Base-by-base conservation (phyloP, 2,329 filamentous ascomycete species). In the Colletotrichum sp. region DNA sequence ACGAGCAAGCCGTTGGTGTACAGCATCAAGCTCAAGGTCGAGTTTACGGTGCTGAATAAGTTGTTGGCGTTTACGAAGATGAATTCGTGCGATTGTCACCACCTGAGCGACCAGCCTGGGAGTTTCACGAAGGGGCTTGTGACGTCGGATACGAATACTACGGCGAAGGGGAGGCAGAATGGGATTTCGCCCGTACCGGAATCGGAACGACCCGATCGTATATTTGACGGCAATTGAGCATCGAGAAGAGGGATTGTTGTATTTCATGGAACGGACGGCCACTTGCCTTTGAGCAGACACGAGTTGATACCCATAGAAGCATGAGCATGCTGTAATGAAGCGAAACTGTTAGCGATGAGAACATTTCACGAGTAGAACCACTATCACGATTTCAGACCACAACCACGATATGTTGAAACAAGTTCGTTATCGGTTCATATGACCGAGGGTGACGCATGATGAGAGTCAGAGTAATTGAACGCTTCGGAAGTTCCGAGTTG, bases 1-100 rank as follows among this genome's bases (percentile, higher is more conserved):
- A 77, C 71, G 15, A 75, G 72, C 71, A 78, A 78, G 58, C 71
- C 75, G 8, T 16, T 77, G 26, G 75, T 72, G 12, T 78, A 78
- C 77, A 77, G 77, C 63, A 72, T 78, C 71, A 78, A 77, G 69
- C 71, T 78, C 4, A 77, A 90, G 78, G 82, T 90, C 13, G 89
- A 90, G 80, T 87, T 89, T 66, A 85, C 86, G 6, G 87, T 91
- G 13, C 82, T 91, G 12, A 86, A 88, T 28, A 71, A 58, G 38
- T 36, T 75, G 43, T 13, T 75, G 18, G 57, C 73, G 0, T 75
- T 73, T 26, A 75, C 73, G 2, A 75, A 68, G 70, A 75, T 75
- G 70, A 75, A 65, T 55, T 43, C 57, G 13, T 73, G 73, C 32
- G 64, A 73, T n/a, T 73, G 73, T 10, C 70, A 75, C 63, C 69